phyloP scores from a whole-genome alignment of 352 stramenopile genomes.

The Globisporangium polare region DNA sequence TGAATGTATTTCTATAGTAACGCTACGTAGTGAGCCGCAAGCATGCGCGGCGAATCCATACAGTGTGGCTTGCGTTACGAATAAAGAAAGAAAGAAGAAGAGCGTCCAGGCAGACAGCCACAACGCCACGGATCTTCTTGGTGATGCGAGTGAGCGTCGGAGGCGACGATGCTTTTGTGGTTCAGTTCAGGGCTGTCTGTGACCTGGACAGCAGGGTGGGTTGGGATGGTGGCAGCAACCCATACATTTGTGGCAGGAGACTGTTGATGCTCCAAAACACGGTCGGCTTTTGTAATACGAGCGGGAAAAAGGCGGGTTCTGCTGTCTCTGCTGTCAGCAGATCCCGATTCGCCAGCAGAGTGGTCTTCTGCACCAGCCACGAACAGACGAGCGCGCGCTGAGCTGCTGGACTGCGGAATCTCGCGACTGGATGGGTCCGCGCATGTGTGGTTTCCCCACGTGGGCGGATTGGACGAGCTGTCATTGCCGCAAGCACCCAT shows the following conservation, averaged over 20 bases:
- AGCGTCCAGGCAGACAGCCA: too few species aligned
- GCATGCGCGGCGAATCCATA: too few species aligned
- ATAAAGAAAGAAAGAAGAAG: too few species aligned
- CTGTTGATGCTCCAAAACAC: background rate
- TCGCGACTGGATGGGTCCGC: too few species aligned
- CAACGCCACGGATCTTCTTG: too few species aligned
- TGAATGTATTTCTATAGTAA: background rate
- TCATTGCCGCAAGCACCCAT: background rate
- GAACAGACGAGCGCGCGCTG: background rate
- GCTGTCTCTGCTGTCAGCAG: too few species aligned
- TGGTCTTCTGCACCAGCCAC: background rate
- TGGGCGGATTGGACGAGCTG: background rate
- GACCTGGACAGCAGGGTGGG: background rate
- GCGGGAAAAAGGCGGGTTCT: background rate
- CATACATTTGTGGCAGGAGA: background rate
- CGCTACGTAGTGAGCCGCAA: background rate
- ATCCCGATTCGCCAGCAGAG: too few species aligned
- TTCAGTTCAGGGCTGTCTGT: background rate
- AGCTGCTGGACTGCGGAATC: background rate
- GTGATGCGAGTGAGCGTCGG: too few species aligned
- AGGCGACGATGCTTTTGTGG: background rate
- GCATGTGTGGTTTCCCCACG: too few species aligned
- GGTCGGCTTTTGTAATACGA: background rate
- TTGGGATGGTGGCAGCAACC: background rate
- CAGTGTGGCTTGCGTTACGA: too few species aligned